These are phyloP conservation scores for Aurifilum marmelostoma DNA, from an alignment of 2,329 filamentous ascomycete genomes.

Conservation along the genomic window DNA sequence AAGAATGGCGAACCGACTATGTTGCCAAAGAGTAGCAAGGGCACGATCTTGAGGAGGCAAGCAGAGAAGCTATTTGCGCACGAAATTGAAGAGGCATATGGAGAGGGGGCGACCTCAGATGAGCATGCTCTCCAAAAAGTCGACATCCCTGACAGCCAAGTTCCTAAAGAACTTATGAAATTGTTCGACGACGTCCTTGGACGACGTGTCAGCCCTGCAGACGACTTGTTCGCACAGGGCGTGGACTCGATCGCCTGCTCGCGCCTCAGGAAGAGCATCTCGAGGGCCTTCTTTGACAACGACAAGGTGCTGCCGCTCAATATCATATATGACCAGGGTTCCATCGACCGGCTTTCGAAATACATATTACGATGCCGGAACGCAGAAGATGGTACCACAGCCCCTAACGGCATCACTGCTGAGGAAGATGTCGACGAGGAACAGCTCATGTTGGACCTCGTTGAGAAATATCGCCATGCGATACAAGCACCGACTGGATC, in stretches of 20 bases:
- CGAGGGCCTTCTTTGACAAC: slow-evolving; percentile 32
- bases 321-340: slow-evolving; percentile 63
- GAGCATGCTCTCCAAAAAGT: not conserved
- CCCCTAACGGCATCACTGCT: not conserved
- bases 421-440: slow-evolving; percentile 23
- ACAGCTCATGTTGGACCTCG: slow-evolving; percentile 35
- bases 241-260: slow-evolving; percentile 64
- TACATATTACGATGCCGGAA: slow-evolving; percentile 32
- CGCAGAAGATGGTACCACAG: slow-evolving; percentile 8
- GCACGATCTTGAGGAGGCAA: slow-evolving; percentile 56
- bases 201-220: slow-evolving; percentile 37
- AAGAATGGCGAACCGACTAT: slow-evolving; percentile 33
- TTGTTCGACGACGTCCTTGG: slow-evolving; percentile 41
- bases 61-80: slow-evolving; percentile 54
- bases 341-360: slow-evolving; percentile 41
- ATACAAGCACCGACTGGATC: slow-evolving; percentile 19
- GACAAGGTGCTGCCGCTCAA: slow-evolving; percentile 51
- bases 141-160: slow-evolving; percentile 40
- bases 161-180: slow-evolving; percentile 38
- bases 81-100: slow-evolving; percentile 52
- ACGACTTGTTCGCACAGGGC: slow-evolving; percentile 60
- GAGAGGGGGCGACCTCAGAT: slow-evolving; percentile 22
- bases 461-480: slow-evolving; percentile 35
- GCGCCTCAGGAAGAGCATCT: slow-evolving; percentile 48
- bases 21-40: slow-evolving; percentile 67